Base-by-base conservation (phyloP, 2,329 filamentous ascomycete species). In the Aspergillus vadensis region DNA sequence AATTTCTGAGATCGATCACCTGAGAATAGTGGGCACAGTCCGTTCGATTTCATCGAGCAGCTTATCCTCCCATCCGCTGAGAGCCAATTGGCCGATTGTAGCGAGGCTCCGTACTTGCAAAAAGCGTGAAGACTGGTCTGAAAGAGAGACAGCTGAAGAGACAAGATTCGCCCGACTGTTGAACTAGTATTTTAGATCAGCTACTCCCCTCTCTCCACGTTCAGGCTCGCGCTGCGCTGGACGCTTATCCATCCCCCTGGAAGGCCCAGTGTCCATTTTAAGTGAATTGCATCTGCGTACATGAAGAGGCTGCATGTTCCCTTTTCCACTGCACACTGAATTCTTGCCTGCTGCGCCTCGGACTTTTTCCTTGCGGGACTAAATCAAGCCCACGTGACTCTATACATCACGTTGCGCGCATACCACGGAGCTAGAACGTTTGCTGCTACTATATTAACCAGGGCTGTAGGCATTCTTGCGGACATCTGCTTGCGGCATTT, bases 51-150 rank as follows among this genome's bases (percentile, higher is more conserved):
- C 47, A 49, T 52, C 21, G 14, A 49, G 54, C 53, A 59, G 50
- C 60, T 57, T 61, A 50, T 63, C 55, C 49, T 47, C 39, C n/a
- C 9, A 30, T 39, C 39, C 23, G 49, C 39, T 52, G 25, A 15
- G 14, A 43, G 51, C 59, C 58, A 55, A 65, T 67, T 65, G 61
- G 65, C 49, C 38, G 47, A 50, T 15, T 52, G 49, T 41, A 39
- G 58, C 61, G 59, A 60, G 61, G 62, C 62, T 59, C 57, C 56
- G 48, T 61, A 56, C 48, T 25, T 44, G 36, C 55, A 41, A 47
- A 15, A 47, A 47, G 41, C 32, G 54, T 51, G 32, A 59, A 27
- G 23, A 19, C 15, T 48, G 32, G 27, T 25, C 25, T 38, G 50
- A 49, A 51, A 14, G 32, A 36, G 32, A 36, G 32, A 36, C 32